Conservation (phyloP, 768 basidiomycete species). For the Suillus alpinus region DNA sequence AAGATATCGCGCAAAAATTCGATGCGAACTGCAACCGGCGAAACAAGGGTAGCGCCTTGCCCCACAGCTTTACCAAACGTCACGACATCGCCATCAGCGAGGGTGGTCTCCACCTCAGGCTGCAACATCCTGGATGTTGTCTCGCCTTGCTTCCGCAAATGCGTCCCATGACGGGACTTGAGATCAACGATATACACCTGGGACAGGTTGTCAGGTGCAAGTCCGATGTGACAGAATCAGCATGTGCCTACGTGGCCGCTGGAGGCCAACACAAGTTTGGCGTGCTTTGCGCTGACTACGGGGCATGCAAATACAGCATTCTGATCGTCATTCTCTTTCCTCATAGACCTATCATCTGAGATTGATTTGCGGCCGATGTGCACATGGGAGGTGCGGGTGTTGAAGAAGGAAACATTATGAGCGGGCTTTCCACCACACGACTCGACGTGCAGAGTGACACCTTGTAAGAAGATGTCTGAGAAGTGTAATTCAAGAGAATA, state of each 20-base stretch:
- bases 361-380: conserved; percentile 68
- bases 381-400: conserved; percentile 47
- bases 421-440: conserved; percentile 43
- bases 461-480: conserved; percentile 33
- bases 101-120: conserved; percentile 53
- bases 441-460: conserved; percentile 58
- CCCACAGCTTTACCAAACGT: conserved; percentile 80
- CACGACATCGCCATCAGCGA: conserved; percentile 66
- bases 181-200: conserved; percentile 73
- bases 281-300: conserved; percentile 77
- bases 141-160: conserved; percentile 56
- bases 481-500: conserved; percentile 14
- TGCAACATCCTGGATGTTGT: conserved; percentile 44
- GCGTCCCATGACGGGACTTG: conserved; percentile 75
- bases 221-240: conserved; percentile 14
- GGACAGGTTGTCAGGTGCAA: conserved; percentile 13
- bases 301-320: conserved; percentile 71
- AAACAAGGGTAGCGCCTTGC: conserved; percentile 55
- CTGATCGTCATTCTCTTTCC: conserved; percentile 38
- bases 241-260: conserved; percentile 56
- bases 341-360: conserved; percentile 39
- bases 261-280: conserved; percentile 72
- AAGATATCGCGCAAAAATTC: conserved; percentile 40
- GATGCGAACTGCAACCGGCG: conserved; percentile 60
- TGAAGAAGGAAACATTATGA: conserved; percentile 51